These are phyloP conservation scores for Diutina rugosa DNA, from an alignment of 1,139 yeast species.

Conservation along the genomic window DNA sequence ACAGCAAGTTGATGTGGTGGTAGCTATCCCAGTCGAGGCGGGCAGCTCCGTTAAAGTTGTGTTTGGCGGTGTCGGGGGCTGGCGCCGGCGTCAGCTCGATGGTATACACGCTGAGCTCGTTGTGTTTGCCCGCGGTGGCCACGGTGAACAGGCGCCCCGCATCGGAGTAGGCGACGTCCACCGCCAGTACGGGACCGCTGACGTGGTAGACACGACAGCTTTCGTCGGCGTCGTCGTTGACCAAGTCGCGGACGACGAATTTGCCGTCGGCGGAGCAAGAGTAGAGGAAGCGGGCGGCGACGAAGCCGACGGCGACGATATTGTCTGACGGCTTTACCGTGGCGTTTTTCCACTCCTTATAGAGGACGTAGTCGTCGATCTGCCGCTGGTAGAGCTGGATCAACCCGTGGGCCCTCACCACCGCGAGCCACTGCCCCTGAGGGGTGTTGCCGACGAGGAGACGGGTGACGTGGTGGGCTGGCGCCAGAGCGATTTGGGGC, in stretches of 20 bases:
- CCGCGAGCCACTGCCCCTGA: slow-evolving; percentile 8
- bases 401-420: slow-evolving; percentile 17
- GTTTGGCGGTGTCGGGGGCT: background rate
- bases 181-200: slow-evolving; percentile 22
- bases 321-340: slow-evolving; percentile 11
- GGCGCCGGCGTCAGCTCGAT: background rate
- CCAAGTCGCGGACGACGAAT: slow-evolving; percentile 29
- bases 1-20: background rate
- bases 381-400: slow-evolving; percentile 17
- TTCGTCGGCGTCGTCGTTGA: slow-evolving; percentile 24
- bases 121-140: slow-evolving; percentile 28
- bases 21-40: background rate
- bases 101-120: slow-evolving; percentile 22
- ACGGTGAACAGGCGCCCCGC: background rate
- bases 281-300: slow-evolving; percentile 16
- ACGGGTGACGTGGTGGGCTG: background rate
- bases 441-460: background rate
- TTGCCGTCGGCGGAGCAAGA: slow-evolving; percentile 34
- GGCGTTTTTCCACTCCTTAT: slow-evolving; percentile 19
- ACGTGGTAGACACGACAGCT: slow-evolving; percentile 18
- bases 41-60: background rate
- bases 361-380: slow-evolving; percentile 10
- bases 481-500: background rate
- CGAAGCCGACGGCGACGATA: slow-evolving; percentile 15
- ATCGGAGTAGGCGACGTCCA: slow-evolving; percentile 6